Evolutionary conservation across 192 early-diverging fungal genomes (phyloP).

Genomic region (Backusella westeae): DNA sequence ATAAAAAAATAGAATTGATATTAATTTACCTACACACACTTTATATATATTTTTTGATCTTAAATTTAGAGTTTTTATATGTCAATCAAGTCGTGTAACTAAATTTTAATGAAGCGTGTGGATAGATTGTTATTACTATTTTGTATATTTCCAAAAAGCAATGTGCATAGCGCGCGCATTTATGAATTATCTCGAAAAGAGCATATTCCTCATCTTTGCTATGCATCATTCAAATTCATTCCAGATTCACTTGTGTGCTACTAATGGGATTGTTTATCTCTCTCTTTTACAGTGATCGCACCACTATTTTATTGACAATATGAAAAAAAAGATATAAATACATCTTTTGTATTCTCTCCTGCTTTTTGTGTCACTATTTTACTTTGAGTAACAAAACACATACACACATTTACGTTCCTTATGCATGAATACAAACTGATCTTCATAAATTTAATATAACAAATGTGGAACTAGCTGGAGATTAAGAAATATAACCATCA

Average conservation of each 20-base stretch:
- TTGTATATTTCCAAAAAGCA: background rate
- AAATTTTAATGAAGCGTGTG: background rate
- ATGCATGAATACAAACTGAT: background rate
- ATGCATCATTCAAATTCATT: background rate
- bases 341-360: background rate
- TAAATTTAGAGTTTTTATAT: background rate
- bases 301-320: background rate
- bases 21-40: background rate
- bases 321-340: background rate
- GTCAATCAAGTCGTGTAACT: background rate
- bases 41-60: background rate
- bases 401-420: background rate
- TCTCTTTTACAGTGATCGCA: background rate
- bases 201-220: background rate
- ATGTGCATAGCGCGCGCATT: background rate
- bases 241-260: background rate
- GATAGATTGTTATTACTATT: no score
- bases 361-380: background rate
- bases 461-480: background rate
- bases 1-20: background rate
- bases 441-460: background rate
- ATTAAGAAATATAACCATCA: background rate
- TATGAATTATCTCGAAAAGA: background rate
- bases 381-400: background rate
- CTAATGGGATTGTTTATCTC: background rate